Evolutionary conservation across 257 asterid species (phyloP).

Genomic region (Euphrasia confusa): DNA sequence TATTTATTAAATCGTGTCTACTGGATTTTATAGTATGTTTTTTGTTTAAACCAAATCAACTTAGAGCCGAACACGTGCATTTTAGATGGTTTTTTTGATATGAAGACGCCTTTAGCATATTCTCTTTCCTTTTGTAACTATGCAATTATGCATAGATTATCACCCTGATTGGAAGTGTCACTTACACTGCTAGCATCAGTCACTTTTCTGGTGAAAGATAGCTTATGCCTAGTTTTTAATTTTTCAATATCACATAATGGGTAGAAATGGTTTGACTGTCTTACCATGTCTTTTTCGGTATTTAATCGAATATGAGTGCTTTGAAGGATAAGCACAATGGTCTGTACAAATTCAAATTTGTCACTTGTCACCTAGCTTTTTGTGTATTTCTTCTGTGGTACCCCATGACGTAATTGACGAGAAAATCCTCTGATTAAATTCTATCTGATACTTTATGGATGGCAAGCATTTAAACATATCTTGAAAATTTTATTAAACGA

Average conservation of each 20-base stretch:
- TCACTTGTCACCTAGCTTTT: too few species aligned
- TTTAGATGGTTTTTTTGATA: slow-evolving; percentile 4
- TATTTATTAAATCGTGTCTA: slow-evolving; percentile 6
- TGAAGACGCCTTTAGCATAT: neutral
- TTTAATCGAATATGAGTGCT: neutral
- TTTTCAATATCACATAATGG: slow-evolving; percentile 4
- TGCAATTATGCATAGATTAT: too few species aligned
- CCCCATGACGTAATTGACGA: neutral
- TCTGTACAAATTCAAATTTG: too few species aligned
- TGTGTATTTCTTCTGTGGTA: neutral
- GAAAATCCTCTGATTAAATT: slow-evolving; percentile 4
- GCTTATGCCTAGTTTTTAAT: neutral
- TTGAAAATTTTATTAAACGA: slow-evolving; percentile 19
- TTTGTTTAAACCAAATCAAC: slow-evolving; percentile 4
- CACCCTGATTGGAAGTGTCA: neutral
- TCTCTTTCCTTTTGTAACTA: neutral
- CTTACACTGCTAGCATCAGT: neutral
- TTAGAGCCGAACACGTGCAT: neutral
- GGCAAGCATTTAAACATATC: slow-evolving; percentile 4
- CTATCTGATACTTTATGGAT: neutral
- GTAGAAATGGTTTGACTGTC: neutral
- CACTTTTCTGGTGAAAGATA: neutral
- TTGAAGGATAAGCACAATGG: too few species aligned
- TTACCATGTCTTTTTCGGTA: slow-evolving; percentile 9
- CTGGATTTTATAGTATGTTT: neutral